phyloP scores from a whole-genome alignment of 2,329 filamentous ascomycete genomes.

The Stagonosporopsis tanaceti region DNA sequence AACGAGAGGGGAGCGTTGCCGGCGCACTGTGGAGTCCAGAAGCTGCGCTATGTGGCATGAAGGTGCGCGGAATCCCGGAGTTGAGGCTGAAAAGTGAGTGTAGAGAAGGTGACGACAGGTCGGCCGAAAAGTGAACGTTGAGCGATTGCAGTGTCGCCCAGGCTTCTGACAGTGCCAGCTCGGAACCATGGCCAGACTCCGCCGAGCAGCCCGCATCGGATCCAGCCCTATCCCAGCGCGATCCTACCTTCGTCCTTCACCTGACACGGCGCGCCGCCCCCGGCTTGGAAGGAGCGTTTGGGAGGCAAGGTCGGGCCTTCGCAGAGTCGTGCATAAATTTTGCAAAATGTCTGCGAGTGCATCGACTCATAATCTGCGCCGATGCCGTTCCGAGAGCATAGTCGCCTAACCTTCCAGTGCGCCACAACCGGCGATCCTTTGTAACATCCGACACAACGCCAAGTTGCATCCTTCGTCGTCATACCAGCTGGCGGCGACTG shows the following conservation, averaged over 20 bases:
- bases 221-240: conserved; percentile 11
- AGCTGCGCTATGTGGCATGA: conserved; percentile 9
- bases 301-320: conserved; percentile 12
- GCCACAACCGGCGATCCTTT: conserved; percentile 33
- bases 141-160: conserved; percentile 34
- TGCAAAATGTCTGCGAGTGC: conserved; percentile 7
- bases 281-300: conserved; percentile 8
- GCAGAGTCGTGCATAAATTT: conserved; percentile 2
- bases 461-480: conserved; percentile 16
- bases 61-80: conserved; percentile 7
- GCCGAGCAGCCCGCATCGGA: conserved; percentile 29
- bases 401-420: conserved; percentile 19
- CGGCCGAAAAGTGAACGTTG: conserved; percentile 38
- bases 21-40: conserved; percentile 25
- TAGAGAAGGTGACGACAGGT: conserved; percentile 30
- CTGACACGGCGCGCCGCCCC: conserved; percentile 12
- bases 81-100: conserved; percentile 23
- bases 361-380: conserved; percentile 14
- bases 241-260: conserved; percentile 6
- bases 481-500: conserved; percentile 5
- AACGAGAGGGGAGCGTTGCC: conserved; percentile 18
- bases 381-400: conserved; percentile 22
- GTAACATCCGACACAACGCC: conserved; percentile 18
- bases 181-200: conserved; percentile 30
- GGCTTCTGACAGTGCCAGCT: conserved; percentile 32